These are phyloP conservation scores for Volvox reticuliferus DNA, from an alignment of 139 green algal species.

Conservation along the genomic window DNA sequence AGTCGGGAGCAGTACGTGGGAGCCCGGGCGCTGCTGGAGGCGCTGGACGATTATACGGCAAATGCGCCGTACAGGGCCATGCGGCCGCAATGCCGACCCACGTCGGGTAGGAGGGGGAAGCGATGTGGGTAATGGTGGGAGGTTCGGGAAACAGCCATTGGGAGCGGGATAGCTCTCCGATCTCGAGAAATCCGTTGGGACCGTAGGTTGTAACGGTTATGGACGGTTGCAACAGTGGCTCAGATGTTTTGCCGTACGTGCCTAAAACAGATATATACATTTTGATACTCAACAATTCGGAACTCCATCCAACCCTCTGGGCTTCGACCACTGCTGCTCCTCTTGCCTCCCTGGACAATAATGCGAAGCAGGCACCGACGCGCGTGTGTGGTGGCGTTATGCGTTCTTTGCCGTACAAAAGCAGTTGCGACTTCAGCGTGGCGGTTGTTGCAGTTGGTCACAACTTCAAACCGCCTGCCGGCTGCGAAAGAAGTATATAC, in stretches of 20 bases:
- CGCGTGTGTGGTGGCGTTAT: constrained; percentile 88
- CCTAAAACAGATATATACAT: too few species aligned
- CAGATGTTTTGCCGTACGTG: too few species aligned
- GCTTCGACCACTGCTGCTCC: too few species aligned
- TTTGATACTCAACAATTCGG: too few species aligned
- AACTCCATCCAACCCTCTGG: too few species aligned
- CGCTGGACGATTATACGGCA: constrained; percentile 74
- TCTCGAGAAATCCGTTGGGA: too few species aligned
- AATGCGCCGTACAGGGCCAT: constrained; percentile 72
- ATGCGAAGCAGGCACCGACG: constrained; percentile 51
- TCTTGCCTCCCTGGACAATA: not conserved
- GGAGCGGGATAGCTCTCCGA: too few species aligned
- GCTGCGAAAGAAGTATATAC: constrained; percentile 80
- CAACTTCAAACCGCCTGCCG: constrained; percentile 8
- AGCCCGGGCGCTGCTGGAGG: constrained; percentile 78
- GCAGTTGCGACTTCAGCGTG: not conserved
- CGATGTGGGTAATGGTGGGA: not conserved
- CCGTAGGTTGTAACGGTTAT: too few species aligned
- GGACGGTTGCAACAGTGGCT: too few species aligned
- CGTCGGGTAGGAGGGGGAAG: not conserved
- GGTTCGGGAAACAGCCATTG: not conserved
- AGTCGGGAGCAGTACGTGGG: constrained; percentile 77
- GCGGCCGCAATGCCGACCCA: constrained; percentile 65
- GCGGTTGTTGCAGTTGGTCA: not conserved
- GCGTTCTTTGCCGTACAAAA: constrained; percentile 66